Conservation (phyloP, 495 filamentous ascomycete genomes). For the Lasiosphaeria hispida region DNA sequence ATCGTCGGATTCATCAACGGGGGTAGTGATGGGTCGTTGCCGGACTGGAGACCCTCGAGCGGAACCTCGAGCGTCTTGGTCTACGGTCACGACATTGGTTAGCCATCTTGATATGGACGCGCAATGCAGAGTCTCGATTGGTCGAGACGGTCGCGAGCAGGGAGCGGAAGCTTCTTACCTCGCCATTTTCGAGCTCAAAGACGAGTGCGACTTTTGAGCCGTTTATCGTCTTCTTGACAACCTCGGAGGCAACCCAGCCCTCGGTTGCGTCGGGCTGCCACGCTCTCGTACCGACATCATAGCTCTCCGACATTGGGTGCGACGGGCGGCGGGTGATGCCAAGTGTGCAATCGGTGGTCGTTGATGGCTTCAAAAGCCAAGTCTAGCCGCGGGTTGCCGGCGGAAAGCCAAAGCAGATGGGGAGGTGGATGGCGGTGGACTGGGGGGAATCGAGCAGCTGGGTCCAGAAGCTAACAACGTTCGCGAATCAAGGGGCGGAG, state of each 20-base stretch:
- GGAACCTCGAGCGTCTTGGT: constrained; percentile 80
- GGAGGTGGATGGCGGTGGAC: constrained; percentile 9
- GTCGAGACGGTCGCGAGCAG: neutral
- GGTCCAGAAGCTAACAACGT: neutral
- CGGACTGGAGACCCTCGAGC: constrained; percentile 66
- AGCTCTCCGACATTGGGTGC: constrained; percentile 82
- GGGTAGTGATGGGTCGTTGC: constrained; percentile 70
- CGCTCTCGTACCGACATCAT: constrained; percentile 94
- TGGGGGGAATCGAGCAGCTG: constrained; percentile 9
- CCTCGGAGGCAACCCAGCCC: constrained; percentile 96
- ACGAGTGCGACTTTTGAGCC: constrained; percentile 83
- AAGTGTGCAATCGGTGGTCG: constrained; percentile 12
- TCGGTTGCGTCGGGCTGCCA: constrained; percentile 96
- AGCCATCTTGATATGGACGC: constrained; percentile 18
- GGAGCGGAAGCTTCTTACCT: constrained; percentile 57
- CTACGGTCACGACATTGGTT: constrained; percentile 42
- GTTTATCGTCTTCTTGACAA: constrained; percentile 78
- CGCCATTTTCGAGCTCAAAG: constrained; percentile 86
- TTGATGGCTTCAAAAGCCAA: constrained; percentile 29
- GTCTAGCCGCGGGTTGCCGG: constrained; percentile 20
- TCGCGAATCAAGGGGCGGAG: constrained; percentile 18
- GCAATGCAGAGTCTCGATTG: neutral
- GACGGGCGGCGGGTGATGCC: constrained; percentile 16
- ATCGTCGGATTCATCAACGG: constrained; percentile 98
- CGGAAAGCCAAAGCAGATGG: constrained; percentile 10